Evolutionary conservation across 148 eudicot species (phyloP).

Genomic region (Simmondsia chinensis): DNA sequence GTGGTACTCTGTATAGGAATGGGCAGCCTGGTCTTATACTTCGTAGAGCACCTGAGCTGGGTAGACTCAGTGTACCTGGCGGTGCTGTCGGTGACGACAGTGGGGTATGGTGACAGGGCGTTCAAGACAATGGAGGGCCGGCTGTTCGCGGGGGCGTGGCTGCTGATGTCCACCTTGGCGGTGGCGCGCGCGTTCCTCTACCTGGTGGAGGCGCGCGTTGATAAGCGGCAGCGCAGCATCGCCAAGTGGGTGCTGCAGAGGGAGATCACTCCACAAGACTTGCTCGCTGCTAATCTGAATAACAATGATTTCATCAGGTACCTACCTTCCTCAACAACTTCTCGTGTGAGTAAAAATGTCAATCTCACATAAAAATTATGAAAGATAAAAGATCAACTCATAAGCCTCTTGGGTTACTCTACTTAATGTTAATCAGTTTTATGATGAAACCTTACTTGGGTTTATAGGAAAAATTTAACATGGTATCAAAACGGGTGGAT

Average conservation of each 20-base stretch:
- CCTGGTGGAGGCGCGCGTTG: constrained; percentile 57
- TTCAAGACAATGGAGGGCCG: constrained; percentile 41
- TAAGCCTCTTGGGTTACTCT: too few species aligned
- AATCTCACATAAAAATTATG: neutral
- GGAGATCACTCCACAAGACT: constrained; percentile 38
- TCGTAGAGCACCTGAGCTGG: constrained; percentile 30
- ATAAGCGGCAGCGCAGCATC: constrained; percentile 43
- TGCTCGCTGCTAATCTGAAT: constrained; percentile 53
- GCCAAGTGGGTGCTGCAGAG: constrained; percentile 50
- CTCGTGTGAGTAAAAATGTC: neutral
- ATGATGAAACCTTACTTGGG: too few species aligned
- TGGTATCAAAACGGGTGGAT: too few species aligned
- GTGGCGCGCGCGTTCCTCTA: constrained; percentile 57
- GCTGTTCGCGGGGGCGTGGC: constrained; percentile 52
- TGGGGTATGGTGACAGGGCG: constrained; percentile 62
- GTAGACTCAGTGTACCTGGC: constrained; percentile 46
- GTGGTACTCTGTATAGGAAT: constrained; percentile 40
- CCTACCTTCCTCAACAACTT: neutral
- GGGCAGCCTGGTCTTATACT: constrained; percentile 26
- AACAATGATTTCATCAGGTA: constrained; percentile 48
- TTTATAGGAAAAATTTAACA: too few species aligned
- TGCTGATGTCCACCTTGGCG: constrained; percentile 47
- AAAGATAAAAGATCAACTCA: neutral
- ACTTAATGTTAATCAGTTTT: too few species aligned
- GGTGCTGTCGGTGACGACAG: constrained; percentile 60